A percentile compares a stretch with the other conserved stretches of the same genome.
Conservation (phyloP, 2,329 filamentous ascomycete genomes). For the Monascus ruber region DNA sequence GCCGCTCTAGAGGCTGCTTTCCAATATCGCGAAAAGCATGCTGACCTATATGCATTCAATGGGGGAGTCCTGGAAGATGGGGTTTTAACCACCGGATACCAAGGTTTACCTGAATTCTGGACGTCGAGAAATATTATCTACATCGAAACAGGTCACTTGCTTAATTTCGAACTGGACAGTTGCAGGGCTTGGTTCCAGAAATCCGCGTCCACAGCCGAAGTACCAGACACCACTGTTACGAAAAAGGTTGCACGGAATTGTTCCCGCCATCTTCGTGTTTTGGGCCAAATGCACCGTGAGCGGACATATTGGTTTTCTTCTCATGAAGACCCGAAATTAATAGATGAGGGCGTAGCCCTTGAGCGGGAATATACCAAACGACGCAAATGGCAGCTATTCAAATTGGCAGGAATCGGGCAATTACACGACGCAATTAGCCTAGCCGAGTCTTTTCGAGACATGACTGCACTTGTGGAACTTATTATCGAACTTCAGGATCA, state of each 20-base stretch:
- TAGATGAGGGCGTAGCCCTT: constrained; percentile 39
- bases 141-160: constrained; percentile 25
- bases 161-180: constrained; percentile 30
- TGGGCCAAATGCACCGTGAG: constrained; percentile 49
- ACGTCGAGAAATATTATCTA: constrained; percentile 49
- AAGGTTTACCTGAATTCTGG: constrained; percentile 70
- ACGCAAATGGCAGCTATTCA: constrained; percentile 37
- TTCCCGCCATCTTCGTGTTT: constrained; percentile 44
- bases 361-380: constrained; percentile 30
- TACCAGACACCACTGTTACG: constrained; percentile 23
- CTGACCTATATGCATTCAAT: constrained; percentile 60
- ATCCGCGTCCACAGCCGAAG: constrained; percentile 16
- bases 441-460: constrained; percentile 52
- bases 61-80: constrained; percentile 55
- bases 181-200: constrained; percentile 29
- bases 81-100: constrained; percentile 52
- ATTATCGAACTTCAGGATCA: constrained; percentile 32
- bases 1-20: constrained; percentile 52
- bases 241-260: constrained; percentile 42
- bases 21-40: constrained; percentile 60
- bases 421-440: constrained; percentile 48
- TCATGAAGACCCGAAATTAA: constrained; percentile 38
- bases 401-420: constrained; percentile 41
- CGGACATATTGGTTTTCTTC: constrained; percentile 47
- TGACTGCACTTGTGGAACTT: constrained; percentile 48